A percentile compares a stretch with the other conserved stretches of the same genome.
These are phyloP conservation scores for Ceratobasidium sp. DNA, from an alignment of 1,284 basidiomycete genomes.

Conservation along the genomic window DNA sequence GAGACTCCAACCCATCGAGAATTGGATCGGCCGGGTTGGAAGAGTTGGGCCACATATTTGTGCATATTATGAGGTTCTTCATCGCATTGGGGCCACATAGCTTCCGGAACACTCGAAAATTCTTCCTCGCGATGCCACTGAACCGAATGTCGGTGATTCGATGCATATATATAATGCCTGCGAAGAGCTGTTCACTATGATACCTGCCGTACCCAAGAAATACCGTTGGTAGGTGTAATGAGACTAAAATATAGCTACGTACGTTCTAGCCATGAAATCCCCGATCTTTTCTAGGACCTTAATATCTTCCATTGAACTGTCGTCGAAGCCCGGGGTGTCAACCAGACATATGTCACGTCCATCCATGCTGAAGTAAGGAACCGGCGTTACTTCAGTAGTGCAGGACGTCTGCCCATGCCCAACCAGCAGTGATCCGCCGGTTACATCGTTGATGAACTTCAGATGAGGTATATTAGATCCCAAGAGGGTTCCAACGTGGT, in stretches of 20 bases:
- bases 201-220: too few species aligned
- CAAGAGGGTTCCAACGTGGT: too few species aligned
- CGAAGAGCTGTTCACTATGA: conserved; percentile 40
- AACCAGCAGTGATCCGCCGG: not conserved
- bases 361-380: conserved; percentile 15
- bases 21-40: too few species aligned
- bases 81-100: conserved; percentile 39
- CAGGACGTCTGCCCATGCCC: conserved; percentile 13
- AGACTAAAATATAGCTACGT: too few species aligned
- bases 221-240: too few species aligned
- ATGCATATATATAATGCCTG: conserved; percentile 42
- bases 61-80: conserved; percentile 46
- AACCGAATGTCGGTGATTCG: conserved; percentile 43
- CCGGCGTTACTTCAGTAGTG: conserved; percentile 25
- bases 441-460: conserved; percentile 37
- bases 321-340: conserved; percentile 49
- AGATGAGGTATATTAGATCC: too few species aligned
- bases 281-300: conserved; percentile 38
- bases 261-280: too few species aligned
- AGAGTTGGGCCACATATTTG: conserved; percentile 47
- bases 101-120: conserved; percentile 37
- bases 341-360: conserved; percentile 41
- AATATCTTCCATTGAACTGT: conserved; percentile 29
- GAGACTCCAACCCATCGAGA: not conserved
- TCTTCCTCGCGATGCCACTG: conserved; percentile 21